phyloP scores from a whole-genome alignment of 2,329 filamentous ascomycete genomes.

The Aspergillus jensenii region DNA sequence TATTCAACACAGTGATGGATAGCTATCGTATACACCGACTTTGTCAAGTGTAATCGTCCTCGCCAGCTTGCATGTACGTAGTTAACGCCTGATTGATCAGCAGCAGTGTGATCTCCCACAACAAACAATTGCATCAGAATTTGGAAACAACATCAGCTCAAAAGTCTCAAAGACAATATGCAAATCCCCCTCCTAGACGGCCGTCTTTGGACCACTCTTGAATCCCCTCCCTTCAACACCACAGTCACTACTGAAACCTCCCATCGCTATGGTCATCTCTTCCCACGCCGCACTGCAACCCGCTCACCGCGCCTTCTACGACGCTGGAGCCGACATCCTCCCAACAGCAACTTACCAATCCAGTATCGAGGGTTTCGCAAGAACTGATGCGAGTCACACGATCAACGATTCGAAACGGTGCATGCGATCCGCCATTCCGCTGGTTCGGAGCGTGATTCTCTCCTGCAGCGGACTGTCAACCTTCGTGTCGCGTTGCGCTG shows the following conservation, averaged over 20 bases:
- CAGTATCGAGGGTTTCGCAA: conserved; percentile 56
- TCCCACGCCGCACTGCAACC: conserved; percentile 51
- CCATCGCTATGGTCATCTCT: conserved; percentile 60
- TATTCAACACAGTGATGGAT: too few species aligned
- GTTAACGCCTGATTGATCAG: neutral
- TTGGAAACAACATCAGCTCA: neutral
- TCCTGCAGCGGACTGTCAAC: neutral
- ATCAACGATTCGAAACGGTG: conserved; percentile 43
- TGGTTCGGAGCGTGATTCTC: conserved; percentile 37
- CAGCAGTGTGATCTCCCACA: neutral
- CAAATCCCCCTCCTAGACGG: conserved; percentile 60
- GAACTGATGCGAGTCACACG: conserved; percentile 52
- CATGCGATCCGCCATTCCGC: conserved; percentile 38
- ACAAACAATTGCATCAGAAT: neutral
- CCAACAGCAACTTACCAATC: conserved; percentile 69
- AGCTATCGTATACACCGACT: too few species aligned
- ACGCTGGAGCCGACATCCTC: conserved; percentile 61
- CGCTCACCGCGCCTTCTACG: conserved; percentile 58
- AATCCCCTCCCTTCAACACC: conserved; percentile 54
- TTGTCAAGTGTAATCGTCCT: neutral
- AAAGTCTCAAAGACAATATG: neutral
- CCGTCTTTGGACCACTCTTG: conserved; percentile 66
- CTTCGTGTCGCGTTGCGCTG: conserved; percentile 45
- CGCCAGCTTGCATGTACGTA: too few species aligned
- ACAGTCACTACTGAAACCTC: conserved; percentile 55